Percentiles rank a stretch among this genome's conserved stretches.
phyloP scores from a whole-genome alignment of 164 flowering plant genomes.

The Santalum album region DNA sequence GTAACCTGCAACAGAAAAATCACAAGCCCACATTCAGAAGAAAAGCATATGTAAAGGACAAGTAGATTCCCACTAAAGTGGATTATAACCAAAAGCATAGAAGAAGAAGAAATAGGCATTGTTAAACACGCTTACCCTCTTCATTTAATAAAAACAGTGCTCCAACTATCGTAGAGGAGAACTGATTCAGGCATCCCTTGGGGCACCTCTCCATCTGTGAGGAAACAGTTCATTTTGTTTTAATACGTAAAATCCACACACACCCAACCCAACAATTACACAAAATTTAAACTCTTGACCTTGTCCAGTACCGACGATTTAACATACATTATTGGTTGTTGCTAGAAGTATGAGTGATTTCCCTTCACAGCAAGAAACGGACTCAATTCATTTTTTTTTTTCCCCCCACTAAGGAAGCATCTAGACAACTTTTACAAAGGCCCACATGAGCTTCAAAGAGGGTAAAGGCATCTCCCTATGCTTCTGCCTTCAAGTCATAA shows the following conservation, averaged over 20 bases:
- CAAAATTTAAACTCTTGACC: too few species aligned
- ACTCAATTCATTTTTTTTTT: not conserved
- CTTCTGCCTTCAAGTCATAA: constrained; percentile 5
- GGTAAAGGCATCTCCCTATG: not conserved
- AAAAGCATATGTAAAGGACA: constrained; percentile 15
- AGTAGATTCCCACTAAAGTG: constrained; percentile 3
- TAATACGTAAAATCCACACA: too few species aligned
- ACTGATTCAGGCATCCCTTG: too few species aligned
- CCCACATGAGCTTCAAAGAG: constrained; percentile 1
- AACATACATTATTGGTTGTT: too few species aligned
- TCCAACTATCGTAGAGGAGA: too few species aligned
- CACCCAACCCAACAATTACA: too few species aligned
- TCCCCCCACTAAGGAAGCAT: constrained; percentile 9
- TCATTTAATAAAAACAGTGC: too few species aligned
- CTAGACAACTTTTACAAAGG: constrained; percentile 13
- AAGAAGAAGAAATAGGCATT: constrained; percentile 6
- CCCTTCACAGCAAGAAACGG: not conserved
- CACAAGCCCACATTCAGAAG: constrained; percentile 13
- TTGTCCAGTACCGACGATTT: too few species aligned
- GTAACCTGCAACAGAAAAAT: not conserved
- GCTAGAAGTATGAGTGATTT: constrained; percentile 9
- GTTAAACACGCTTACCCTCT: not conserved
- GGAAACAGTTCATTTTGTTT: too few species aligned
- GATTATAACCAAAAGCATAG: constrained; percentile 21
- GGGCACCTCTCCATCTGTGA: too few species aligned